phyloP scores from a whole-genome alignment of 83 land plant genomes.

The Larix sibirica region DNA sequence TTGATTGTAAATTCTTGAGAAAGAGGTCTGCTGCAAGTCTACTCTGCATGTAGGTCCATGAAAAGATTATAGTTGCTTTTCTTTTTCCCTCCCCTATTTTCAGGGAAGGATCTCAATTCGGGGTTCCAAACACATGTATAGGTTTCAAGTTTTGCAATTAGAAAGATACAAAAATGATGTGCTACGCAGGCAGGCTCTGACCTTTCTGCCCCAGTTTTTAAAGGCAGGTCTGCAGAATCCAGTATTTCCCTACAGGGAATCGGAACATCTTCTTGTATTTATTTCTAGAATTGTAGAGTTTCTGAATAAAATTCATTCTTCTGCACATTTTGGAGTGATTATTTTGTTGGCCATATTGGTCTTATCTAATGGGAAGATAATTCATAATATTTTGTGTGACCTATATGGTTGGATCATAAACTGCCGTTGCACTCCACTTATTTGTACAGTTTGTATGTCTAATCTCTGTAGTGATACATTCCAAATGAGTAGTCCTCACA shows the following conservation, averaged over 20 bases:
- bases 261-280: conserved; percentile 9
- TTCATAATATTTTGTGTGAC: neutral
- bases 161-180: neutral
- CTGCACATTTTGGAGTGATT: conserved; percentile 1
- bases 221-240: conserved; percentile 10
- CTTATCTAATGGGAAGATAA: neutral
- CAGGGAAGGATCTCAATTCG: conserved; percentile 5
- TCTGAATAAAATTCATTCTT: conserved; percentile 15
- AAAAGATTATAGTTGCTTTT: neutral
- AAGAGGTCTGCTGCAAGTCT: neutral
- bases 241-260: conserved; percentile 5
- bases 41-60: neutral
- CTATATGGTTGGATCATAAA: too few relatives aligned
- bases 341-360: neutral
- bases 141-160: neutral
- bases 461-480: neutral
- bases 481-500: neutral
- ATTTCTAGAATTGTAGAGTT: conserved; percentile 12
- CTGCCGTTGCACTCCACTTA: neutral
- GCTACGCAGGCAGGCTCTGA: conserved; percentile 8
- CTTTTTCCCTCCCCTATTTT: neutral
- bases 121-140: conserved; percentile 13
- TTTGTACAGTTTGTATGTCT: neutral
- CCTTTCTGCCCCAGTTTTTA: conserved; percentile 14
- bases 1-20: conserved; percentile 3